Conservation (phyloP, 257 asterid species). For the Thymus quinquecostatus region DNA sequence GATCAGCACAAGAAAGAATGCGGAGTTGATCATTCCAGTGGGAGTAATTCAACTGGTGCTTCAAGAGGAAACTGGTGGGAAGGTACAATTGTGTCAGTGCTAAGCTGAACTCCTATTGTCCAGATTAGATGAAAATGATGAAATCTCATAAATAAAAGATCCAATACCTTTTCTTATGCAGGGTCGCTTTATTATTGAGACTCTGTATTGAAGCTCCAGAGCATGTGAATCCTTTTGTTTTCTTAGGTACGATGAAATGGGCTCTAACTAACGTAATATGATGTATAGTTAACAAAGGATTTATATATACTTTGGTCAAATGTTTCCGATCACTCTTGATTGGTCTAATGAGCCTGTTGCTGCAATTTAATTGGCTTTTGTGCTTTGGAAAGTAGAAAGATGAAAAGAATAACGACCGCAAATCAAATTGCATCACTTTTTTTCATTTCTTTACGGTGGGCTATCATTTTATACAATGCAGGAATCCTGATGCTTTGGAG, state of each 20-base stretch:
- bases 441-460: not conserved
- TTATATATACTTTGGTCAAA: too few relatives aligned
- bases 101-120: not conserved
- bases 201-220: slow-evolving; percentile 24
- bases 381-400: too few relatives aligned
- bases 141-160: not conserved
- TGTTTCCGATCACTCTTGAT: too few relatives aligned
- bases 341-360: too few relatives aligned
- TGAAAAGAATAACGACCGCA: too few relatives aligned
- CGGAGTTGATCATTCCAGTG: slow-evolving; percentile 39
- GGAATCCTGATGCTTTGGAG: slow-evolving; percentile 35
- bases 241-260: slow-evolving; percentile 36
- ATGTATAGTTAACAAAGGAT: too few relatives aligned
- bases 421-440: too few relatives aligned
- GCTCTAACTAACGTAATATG: not conserved
- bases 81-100: slow-evolving; percentile 39
- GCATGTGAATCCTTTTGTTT: slow-evolving; percentile 30
- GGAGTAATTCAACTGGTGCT: slow-evolving; percentile 38
- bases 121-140: not conserved
- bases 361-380: too few relatives aligned
- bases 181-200: slow-evolving; percentile 56
- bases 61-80: slow-evolving; percentile 64
- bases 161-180: slow-evolving; percentile 27
- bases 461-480: slow-evolving; percentile 30
- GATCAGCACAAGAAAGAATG: slow-evolving; percentile 46